Evolutionary conservation across 768 basidiomycete species (phyloP), one percentile per base, ranked within the genome.

Genomic region (Termitomyces sp.): DNA sequence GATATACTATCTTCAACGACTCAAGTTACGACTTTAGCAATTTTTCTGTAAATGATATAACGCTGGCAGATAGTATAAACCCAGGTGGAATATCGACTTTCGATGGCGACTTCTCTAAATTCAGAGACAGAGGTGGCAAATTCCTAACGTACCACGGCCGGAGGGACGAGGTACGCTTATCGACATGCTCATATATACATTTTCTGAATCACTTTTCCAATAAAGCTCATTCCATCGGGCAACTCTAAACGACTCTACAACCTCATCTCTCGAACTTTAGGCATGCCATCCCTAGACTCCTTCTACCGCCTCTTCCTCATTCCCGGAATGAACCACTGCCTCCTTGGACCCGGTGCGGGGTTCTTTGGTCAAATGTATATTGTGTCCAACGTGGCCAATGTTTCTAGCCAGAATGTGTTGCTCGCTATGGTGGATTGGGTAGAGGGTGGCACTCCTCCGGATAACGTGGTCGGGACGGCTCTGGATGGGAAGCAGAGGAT

Each of bases 281-380:
- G n/a, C 5, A 52, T 56, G 36, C 39, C 44, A 0, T 39, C 27
- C 29, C 16, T 57, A 5, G 51, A 57, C 32, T 29, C 51, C 5
- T 57, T 57, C 46, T 57, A 53, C 41, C 56, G 56, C 51, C 56
- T 57, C 25, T 53, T 57, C 41, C 52, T 57, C 5, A 35, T 53
- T 32, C 56, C 36, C 1, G 48, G 48, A 2, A 38, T 50, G 56
- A 18, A n/a, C n/a, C 52, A 57, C 31, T 57, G 56, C 33, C 1
- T 2, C 3, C 23, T 16, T 35, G 51, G 50, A 16, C 50, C 45
- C 7, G 56, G 56, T 16, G 50, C 56, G 7, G 18, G 13, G 10
- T 16, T 15, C 3, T 56, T 52, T 38, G 56, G 56, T 22, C 51
- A 56, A 25, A 16, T 29, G 20, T 44, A 7, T 10, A 32, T 15